phyloP scores from a whole-genome alignment of 495 filamentous ascomycete genomes.

The Hypoxylon subgilvum region DNA sequence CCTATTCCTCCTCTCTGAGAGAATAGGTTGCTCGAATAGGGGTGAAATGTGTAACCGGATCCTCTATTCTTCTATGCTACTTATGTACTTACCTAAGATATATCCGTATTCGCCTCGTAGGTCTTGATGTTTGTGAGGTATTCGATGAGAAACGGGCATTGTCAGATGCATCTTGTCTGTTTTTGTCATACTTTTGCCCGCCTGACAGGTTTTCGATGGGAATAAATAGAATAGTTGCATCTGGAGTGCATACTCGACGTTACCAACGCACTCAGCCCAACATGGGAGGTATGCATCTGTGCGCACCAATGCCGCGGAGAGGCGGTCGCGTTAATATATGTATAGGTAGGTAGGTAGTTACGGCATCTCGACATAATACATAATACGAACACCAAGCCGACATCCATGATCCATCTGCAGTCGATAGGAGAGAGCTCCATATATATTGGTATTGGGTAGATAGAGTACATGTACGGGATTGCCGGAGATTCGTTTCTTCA shows the following conservation, averaged over 20 bases:
- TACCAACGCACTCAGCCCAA: conserved; percentile 22
- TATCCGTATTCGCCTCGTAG: background rate
- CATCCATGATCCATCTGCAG: conserved; percentile 31
- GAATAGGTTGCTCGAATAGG: no score
- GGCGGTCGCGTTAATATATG: conserved; percentile 12
- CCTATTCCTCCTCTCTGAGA: no score
- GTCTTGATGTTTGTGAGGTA: no score
- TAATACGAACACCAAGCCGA: conserved; percentile 26
- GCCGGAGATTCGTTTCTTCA: conserved; percentile 4
- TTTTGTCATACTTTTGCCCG: background rate
- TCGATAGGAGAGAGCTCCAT: conserved; percentile 26
- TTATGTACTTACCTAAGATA: no score
- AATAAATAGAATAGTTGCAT: conserved; percentile 20
- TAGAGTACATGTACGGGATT: conserved; percentile 3
- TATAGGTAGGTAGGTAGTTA: background rate
- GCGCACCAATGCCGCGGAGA: conserved; percentile 4
- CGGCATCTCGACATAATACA: conserved; percentile 18
- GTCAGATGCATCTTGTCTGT: background rate
- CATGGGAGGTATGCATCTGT: conserved; percentile 6
- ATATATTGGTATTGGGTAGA: conserved; percentile 3
- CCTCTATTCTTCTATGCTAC: no score
- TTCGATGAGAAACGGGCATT: no score
- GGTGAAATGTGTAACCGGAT: no score
- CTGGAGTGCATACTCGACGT: conserved; percentile 22
- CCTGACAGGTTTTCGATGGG: conserved; percentile 3